These are phyloP conservation scores for Tylopilus vinaceipallidus DNA, from an alignment of 768 basidiomycete genomes.

Conservation along the genomic window DNA sequence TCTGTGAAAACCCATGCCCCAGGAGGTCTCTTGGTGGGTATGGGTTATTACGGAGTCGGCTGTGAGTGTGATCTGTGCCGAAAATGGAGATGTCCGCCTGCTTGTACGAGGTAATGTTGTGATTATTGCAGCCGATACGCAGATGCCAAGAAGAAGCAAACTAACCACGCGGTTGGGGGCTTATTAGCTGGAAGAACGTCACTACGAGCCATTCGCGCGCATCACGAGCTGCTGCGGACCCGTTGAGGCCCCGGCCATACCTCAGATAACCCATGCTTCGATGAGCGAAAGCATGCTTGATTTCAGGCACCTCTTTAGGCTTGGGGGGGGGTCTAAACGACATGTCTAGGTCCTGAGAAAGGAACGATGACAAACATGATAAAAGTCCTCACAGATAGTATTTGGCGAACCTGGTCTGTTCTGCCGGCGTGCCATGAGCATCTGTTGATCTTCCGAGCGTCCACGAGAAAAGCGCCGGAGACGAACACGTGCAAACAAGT, in stretches of 20 bases:
- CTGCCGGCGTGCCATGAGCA: too few relatives aligned
- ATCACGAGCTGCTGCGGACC: neutral
- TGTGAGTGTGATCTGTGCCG: too few relatives aligned
- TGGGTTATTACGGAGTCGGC: too few relatives aligned
- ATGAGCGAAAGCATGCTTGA: neutral
- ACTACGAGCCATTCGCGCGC: too few relatives aligned
- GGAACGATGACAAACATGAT: too few relatives aligned
- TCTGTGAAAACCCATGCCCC: too few relatives aligned
- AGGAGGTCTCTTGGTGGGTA: too few relatives aligned
- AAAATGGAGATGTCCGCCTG: neutral
- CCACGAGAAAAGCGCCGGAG: neutral
- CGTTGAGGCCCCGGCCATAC: neutral
- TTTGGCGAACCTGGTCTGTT: too few relatives aligned
- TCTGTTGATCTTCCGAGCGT: slow-evolving; percentile 13
- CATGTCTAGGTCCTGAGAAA: too few relatives aligned
- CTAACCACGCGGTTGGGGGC: neutral
- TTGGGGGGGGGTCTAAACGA: too few relatives aligned
- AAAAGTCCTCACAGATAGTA: too few relatives aligned
- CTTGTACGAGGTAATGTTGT: neutral
- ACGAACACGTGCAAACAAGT: neutral
- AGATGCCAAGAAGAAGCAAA: neutral
- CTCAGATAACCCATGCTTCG: neutral
- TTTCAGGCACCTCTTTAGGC: too few relatives aligned
- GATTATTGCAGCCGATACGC: neutral
- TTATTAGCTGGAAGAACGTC: neutral